Evolutionary conservation across 208 protist species (phyloP), one percentile per base, ranked within the genome.

Genomic region (Crithidia brevicula): DNA sequence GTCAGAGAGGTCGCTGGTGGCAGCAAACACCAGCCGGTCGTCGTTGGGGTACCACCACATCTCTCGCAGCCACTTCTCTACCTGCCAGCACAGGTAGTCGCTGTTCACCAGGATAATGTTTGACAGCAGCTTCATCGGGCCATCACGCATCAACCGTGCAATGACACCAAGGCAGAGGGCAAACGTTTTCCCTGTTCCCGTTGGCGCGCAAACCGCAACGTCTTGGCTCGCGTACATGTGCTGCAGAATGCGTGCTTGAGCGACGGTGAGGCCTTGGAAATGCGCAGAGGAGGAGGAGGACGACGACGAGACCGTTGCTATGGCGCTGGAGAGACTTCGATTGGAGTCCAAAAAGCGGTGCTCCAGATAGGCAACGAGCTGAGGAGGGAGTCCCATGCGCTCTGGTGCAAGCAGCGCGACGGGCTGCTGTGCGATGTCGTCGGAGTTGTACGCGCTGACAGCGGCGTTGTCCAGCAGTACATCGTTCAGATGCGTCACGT

Each of bases 41-140:
- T 97, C 92, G 38, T 85, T 82, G 13, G 81, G 67, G 76, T 88
- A 92, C 86, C 92, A 95, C 92, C 92, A 97, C 86, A 97, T 88
- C 74, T 91, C 85, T 5, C 65, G 70, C 83, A 97, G 68, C 89
- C 92, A 95, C 63, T 40, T 79, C 61, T 89, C 86, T 62, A 94
- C 81, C 70, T 97, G 92, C 34, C 80, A 74, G 50, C 85, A 91
- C 20, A 97, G 75, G 52, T 83, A 64, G 68, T 95, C 88, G 57
- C 82, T 92, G 66, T 69, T 78, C 28, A 88, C 89, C 7, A 97
- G 78, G 27, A 97, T 80, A 10, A 97, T 30, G 20, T 81, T 89
- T 6, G 92, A 93, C 36, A 93, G 76, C 4, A 90, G 74, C 70
- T 94, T 97, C 89, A 95, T 93, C 20, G 92, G 92, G 13, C 92